Evolutionary conservation across 352 stramenopile genomes (phyloP).

Genomic region (Albugo candida): DNA sequence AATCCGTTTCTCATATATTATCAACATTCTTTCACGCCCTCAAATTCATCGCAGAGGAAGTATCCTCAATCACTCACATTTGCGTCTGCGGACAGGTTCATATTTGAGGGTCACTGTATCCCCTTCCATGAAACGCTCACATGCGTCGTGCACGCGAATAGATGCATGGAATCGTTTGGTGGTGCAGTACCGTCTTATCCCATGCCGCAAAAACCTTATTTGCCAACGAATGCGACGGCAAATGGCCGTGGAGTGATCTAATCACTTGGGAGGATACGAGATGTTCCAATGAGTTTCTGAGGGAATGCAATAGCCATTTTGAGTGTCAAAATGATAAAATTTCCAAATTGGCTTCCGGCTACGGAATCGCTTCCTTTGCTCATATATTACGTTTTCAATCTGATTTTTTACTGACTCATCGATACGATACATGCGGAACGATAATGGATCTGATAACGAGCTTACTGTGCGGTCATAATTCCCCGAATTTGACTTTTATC

Average conservation of each 20-base stretch:
- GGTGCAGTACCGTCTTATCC: constrained; percentile 23
- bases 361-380: constrained; percentile 47
- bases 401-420: constrained; percentile 9
- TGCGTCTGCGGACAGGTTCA: constrained; percentile 53
- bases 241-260: constrained; percentile 30
- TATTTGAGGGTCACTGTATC: too few relatives aligned
- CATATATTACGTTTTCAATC: constrained; percentile 22
- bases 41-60: constrained; percentile 25
- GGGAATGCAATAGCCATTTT: constrained; percentile 13
- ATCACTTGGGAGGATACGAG: constrained; percentile 69
- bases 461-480: constrained; percentile 31
- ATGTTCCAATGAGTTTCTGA: constrained; percentile 34
- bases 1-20: constrained; percentile 1
- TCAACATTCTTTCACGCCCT: background rate
- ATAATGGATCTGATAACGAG: constrained; percentile 68
- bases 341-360: constrained; percentile 30
- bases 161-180: constrained; percentile 79
- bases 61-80: constrained; percentile 20
- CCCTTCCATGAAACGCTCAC: too few relatives aligned
- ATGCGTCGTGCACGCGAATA: constrained; percentile 6
- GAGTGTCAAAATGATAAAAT: background rate
- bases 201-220: constrained; percentile 14
- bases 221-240: constrained; percentile 1
- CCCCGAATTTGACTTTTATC: constrained; percentile 22
- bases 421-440: constrained; percentile 51